These are phyloP conservation scores for Nakazawaea sp. DNA, from an alignment of 805 yeast species.

Conservation along the genomic window DNA sequence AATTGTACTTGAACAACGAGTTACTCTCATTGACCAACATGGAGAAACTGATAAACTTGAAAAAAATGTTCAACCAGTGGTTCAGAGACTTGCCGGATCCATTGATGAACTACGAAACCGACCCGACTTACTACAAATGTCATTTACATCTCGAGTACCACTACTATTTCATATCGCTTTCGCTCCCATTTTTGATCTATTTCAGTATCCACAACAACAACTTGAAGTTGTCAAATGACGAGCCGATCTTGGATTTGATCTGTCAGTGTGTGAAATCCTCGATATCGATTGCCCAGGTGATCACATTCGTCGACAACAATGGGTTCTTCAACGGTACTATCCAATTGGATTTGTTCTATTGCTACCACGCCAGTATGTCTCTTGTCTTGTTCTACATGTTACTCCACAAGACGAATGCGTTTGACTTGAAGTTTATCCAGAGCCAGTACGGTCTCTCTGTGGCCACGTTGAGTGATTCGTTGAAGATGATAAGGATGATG, in stretches of 20 bases:
- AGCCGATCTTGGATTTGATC: slow-evolving; percentile 9
- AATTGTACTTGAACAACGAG: slow-evolving; percentile 7
- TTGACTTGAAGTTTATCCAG: slow-evolving; percentile 4
- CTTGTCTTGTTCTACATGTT: slow-evolving; percentile 12
- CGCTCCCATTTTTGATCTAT: slow-evolving; percentile 9
- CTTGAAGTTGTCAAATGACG: slow-evolving; percentile 4
- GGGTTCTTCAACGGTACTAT: slow-evolving; percentile 14
- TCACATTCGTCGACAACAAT: slow-evolving; percentile 4
- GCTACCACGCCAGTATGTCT: slow-evolving; percentile 14
- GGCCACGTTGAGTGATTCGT: background rate
- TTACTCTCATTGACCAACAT: slow-evolving; percentile 7
- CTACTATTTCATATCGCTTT: slow-evolving; percentile 10
- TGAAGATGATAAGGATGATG: slow-evolving; percentile 6
- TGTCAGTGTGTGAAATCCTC: slow-evolving; percentile 12
- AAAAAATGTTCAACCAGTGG: slow-evolving; percentile 7
- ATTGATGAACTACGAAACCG: background rate
- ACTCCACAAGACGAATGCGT: background rate
- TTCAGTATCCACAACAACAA: slow-evolving; percentile 3
- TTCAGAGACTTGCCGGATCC: slow-evolving; percentile 1
- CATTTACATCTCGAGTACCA: slow-evolving; percentile 4
- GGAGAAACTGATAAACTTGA: slow-evolving; percentile 10
- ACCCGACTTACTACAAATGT: slow-evolving; percentile 4
- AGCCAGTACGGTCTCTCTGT: slow-evolving; percentile 4
- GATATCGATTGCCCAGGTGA: slow-evolving; percentile 8
- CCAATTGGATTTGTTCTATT: slow-evolving; percentile 12